phyloP scores from a whole-genome alignment of 345 rosid species.

The Gossypium turneri region DNA sequence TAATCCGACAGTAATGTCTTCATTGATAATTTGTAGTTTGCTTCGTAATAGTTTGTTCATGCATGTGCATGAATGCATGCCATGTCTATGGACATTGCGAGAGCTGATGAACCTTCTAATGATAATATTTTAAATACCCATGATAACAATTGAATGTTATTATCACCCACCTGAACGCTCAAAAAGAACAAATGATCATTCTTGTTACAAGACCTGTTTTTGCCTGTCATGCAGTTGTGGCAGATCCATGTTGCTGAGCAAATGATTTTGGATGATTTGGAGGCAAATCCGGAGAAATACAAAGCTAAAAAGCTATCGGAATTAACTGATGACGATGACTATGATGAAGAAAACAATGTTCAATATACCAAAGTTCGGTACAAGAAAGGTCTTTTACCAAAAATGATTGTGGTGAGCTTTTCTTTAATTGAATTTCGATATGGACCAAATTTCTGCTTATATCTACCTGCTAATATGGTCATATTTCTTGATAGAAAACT shows the following conservation, averaged over 20 bases:
- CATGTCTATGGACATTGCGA: neutral
- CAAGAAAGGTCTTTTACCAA: conserved; percentile 57
- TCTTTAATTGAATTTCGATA: neutral
- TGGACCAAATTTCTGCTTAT: neutral
- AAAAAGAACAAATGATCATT: neutral
- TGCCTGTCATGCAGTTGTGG: conserved; percentile 68
- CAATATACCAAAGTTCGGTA: conserved; percentile 51
- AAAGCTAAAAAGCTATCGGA: conserved; percentile 73
- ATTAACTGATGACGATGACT: conserved; percentile 69
- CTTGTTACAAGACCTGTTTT: neutral
- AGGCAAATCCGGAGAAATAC: conserved; percentile 81
- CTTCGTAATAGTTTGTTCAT: neutral
- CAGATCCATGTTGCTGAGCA: conserved; percentile 88
- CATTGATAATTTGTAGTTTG: neutral
- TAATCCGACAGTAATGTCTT: conserved; percentile 22
- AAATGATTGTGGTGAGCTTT: conserved; percentile 60
- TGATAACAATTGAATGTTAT: neutral
- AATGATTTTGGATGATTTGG: conserved; percentile 85
- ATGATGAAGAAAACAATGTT: conserved; percentile 61
- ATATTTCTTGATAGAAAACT: conserved; percentile 54
- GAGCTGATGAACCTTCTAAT: neutral
- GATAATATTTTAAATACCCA: neutral
- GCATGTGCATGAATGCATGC: neutral
- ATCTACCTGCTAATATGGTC: conserved; percentile 20
- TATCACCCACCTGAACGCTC: neutral